Conservation (phyloP, 495 filamentous ascomycete species). For the Neurospora sp. region DNA sequence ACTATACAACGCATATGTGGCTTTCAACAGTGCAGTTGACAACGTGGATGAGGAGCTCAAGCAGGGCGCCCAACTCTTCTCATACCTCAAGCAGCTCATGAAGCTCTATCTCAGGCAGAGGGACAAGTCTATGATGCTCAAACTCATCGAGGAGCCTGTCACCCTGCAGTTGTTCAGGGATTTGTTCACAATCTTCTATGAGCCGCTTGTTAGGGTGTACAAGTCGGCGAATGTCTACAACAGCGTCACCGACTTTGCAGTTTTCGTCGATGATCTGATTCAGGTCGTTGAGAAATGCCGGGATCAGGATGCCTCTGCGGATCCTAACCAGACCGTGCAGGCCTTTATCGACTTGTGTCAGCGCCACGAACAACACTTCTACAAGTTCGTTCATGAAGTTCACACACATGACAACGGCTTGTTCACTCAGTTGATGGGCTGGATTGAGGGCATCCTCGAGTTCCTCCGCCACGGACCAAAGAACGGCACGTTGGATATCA, state of each 20-base stretch:
- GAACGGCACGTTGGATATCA: conserved; percentile 80
- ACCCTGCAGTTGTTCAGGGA: conserved; percentile 91
- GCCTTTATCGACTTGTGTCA: conserved; percentile 95
- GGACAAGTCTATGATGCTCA: conserved; percentile 95
- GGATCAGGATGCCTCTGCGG: conserved; percentile 81
- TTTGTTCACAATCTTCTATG: conserved; percentile 97
- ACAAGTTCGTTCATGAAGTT: conserved; percentile 97
- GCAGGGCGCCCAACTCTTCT: conserved; percentile 80
- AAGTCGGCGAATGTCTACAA: conserved; percentile 98
- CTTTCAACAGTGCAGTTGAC: conserved; percentile 90
- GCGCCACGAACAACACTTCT: conserved; percentile 91
- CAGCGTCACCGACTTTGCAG: conserved; percentile 89
- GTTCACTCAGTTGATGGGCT: conserved; percentile 90
- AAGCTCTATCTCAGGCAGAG: conserved; percentile 86
- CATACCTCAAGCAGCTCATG: conserved; percentile 86
- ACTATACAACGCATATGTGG: conserved; percentile 91
- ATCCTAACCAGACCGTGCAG: conserved; percentile 98
- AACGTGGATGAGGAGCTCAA: conserved; percentile 83
- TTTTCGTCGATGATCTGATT: conserved; percentile 88
- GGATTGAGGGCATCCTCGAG: conserved; percentile 93
- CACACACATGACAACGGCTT: conserved; percentile 96
- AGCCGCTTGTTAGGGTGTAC: conserved; percentile 91
- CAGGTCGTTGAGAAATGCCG: conserved; percentile 79
- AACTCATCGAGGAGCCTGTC: conserved; percentile 88
- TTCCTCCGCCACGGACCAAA: conserved; percentile 80